These are phyloP conservation scores for Termitomyces sp. DNA, from an alignment of 768 basidiomycete species.

Conservation along the genomic window DNA sequence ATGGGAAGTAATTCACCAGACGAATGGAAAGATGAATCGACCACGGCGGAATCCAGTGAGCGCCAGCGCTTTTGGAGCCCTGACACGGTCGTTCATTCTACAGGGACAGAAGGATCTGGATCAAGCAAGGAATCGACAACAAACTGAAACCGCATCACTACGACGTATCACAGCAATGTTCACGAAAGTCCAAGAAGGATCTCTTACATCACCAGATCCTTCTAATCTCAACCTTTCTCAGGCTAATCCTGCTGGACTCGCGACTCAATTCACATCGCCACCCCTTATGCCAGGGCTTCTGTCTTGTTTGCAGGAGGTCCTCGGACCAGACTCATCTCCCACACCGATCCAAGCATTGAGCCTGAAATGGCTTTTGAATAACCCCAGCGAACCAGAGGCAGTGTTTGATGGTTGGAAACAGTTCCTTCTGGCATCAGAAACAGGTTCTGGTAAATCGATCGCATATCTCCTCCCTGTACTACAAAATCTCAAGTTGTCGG, in stretches of 20 bases:
- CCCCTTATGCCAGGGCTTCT: conserved; percentile 64
- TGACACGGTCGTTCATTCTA: not conserved
- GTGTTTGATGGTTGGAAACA: conserved; percentile 30
- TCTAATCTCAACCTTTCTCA: conserved; percentile 4
- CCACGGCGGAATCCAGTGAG: not conserved
- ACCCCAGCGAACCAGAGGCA: conserved; percentile 9
- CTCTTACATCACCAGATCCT: conserved; percentile 7
- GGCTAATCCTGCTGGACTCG: conserved; percentile 11
- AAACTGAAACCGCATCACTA: not conserved
- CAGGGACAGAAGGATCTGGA: not conserved
- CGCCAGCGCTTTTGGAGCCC: not conserved
- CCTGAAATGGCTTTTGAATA: conserved; percentile 54
- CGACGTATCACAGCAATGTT: not conserved
- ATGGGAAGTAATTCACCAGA: not conserved
- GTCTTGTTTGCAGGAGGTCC: conserved; percentile 45
- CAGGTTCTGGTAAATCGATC: conserved; percentile 88
- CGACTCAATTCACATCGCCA: conserved; percentile 56
- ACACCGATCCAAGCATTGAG: conserved; percentile 79
- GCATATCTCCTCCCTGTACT: conserved; percentile 85
- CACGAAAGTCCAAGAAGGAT: not conserved
- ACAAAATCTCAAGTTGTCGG: conserved; percentile 67
- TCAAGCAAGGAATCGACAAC: not conserved
- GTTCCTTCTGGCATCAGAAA: conserved; percentile 80
- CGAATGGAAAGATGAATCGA: not conserved
- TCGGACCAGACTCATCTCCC: conserved; percentile 53